phyloP scores from a whole-genome alignment of 768 basidiomycete genomes.

The Crucibulum laeve region DNA sequence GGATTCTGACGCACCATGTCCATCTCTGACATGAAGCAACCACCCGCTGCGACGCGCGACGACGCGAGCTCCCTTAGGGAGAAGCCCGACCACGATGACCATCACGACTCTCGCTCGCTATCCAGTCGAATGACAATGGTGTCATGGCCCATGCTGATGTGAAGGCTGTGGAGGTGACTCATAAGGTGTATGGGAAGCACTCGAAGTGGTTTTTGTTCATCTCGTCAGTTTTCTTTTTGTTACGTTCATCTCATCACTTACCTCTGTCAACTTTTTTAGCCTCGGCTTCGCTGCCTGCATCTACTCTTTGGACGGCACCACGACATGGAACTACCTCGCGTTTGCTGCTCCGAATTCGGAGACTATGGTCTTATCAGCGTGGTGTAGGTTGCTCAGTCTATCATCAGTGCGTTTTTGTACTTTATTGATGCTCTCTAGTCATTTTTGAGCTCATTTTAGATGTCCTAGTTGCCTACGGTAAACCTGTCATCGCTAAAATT shows the following conservation, averaged over 20 bases:
- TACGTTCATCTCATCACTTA: slow-evolving; percentile 9
- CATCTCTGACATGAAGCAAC: too few relatives aligned
- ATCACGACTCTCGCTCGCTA: slow-evolving; percentile 6
- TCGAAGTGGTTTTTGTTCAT: slow-evolving; percentile 59
- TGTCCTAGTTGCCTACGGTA: slow-evolving; percentile 37
- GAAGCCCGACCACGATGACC: slow-evolving; percentile 8
- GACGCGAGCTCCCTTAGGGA: slow-evolving; percentile 15
- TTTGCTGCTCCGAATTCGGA: slow-evolving; percentile 50
- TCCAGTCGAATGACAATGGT: slow-evolving; percentile 8
- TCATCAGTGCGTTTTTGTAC: slow-evolving; percentile 39
- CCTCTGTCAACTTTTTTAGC: too few relatives aligned
- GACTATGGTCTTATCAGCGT: slow-evolving; percentile 52
- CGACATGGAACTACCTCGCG: slow-evolving; percentile 61
- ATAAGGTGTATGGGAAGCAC: slow-evolving; percentile 47
- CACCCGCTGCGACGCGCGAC: too few relatives aligned
- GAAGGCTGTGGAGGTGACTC: slow-evolving; percentile 43
- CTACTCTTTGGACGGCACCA: slow-evolving; percentile 69
- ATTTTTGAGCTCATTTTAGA: neutral
- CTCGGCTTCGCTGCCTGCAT: slow-evolving; percentile 70
- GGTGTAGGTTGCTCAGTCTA: slow-evolving; percentile 49
- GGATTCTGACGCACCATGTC: too few relatives aligned
- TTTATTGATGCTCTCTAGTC: neutral
- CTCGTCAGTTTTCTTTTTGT: slow-evolving; percentile 30
- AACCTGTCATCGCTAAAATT: slow-evolving; percentile 72
- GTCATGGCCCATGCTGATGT: slow-evolving; percentile 35